Evolutionary conservation across 2,329 filamentous ascomycete genomes (phyloP), one percentile per base, ranked within the genome.

Genomic region (Ophidiomyces ophidiicola): DNA sequence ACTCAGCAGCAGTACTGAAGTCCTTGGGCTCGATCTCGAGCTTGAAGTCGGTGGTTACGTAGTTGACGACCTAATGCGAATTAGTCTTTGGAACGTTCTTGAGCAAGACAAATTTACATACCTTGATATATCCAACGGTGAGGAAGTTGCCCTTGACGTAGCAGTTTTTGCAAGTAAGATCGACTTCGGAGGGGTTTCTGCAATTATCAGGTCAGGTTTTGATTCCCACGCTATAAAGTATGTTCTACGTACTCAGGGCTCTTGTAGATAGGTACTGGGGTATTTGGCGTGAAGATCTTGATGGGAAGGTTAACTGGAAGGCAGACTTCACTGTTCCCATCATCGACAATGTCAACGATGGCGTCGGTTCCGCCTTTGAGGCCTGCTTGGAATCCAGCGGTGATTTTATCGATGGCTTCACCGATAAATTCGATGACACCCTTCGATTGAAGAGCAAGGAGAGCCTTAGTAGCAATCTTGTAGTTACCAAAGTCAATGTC

Each of bases 151-250:
- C 54, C 1, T 36, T 32, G 1, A 55, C 43, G 32, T 47, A 56
- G 36, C 53, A 56, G 25, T 55, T 47, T 24, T 43, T 41, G 30
- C 54, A 56, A 21, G 48, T 46, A 5, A 56, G 18, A 3, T 36
- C 44, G 3, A 54, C 28, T 3, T 44, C 23, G 10, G 42, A 24
- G 14, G 44, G 34, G 34, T 36, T 41, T 25, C 38, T 45, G n/a
- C 15, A 7, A 14, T n/a, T 10, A 30, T 4, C 7, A 21, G 19
- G 18, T 29, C 21, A 28, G 24, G 29, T 10, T 4, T 11, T 18
- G 6, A 42, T 15, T 34, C 37, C 15, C 47, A 50, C 44, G 28
- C 40, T 6, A 35, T 36, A 5, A 33, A n/a, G n/a, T n/a, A n/a
- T n/a, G 5, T 5, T 6, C 5, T n/a, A 36, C 34, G 8, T 37